Percentiles rank a stretch among this genome's conserved stretches.
phyloP scores from a whole-genome alignment of 306 rosid genomes.

The Acacia acuminata region DNA sequence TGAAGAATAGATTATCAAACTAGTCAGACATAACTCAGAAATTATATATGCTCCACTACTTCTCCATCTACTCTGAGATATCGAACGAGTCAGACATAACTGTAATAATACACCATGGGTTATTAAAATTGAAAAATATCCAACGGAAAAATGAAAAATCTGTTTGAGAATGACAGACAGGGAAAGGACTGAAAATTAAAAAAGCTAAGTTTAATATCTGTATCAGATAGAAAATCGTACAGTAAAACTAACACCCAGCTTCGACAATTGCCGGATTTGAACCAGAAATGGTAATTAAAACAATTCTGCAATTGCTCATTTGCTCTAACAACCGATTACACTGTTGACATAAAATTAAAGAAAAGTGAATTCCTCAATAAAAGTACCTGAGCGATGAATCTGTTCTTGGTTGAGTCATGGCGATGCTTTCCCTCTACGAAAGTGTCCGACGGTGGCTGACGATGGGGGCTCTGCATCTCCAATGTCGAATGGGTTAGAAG shows the following conservation, averaged over 20 bases:
- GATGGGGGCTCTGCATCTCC: no score
- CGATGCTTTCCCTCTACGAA: no score
- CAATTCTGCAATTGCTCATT: not conserved
- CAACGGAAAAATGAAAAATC: constrained; percentile 8
- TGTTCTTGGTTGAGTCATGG: no score
- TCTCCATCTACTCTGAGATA: not conserved
- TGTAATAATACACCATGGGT: not conserved
- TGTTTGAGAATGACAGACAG: no score
- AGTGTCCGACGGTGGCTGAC: no score
- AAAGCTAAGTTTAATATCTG: no score
- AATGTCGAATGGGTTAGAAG: no score
- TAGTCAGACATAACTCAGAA: not conserved
- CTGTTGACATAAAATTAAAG: not conserved
- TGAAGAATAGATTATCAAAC: no score
- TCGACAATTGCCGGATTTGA: not conserved
- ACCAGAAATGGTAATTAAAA: not conserved
- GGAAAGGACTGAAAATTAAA: not conserved
- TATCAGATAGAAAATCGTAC: not conserved
- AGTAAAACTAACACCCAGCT: not conserved
- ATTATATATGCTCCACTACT: not conserved
- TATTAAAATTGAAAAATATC: no score
- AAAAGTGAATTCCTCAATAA: no score
- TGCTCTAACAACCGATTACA: constrained; percentile 13
- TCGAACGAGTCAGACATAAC: no score
- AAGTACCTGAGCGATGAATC: no score